Percentiles rank a stretch among this genome's conserved stretches.
Conservation (phyloP, 345 rosid genomes). For the Lagerstroemia speciosa region DNA sequence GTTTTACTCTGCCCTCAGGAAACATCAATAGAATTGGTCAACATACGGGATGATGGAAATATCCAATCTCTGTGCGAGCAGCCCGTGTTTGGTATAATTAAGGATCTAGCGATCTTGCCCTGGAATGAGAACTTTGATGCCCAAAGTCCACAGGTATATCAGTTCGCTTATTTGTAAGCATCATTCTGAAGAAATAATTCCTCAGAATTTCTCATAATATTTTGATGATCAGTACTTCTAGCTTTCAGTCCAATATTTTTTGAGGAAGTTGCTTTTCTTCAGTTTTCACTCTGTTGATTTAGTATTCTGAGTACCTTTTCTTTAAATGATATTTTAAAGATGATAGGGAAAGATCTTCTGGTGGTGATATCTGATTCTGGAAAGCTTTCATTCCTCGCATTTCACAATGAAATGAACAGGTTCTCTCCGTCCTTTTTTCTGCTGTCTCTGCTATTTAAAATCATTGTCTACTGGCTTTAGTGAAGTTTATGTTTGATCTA, state of each 20-base stretch:
- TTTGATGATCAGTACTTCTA: neutral
- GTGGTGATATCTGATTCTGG: conserved; percentile 96
- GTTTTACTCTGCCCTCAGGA: conserved; percentile 41
- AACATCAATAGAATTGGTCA: conserved; percentile 82
- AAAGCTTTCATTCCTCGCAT: conserved; percentile 83
- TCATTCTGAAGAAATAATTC: conserved; percentile 2
- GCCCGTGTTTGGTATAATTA: conserved; percentile 73
- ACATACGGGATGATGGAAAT: conserved; percentile 68
- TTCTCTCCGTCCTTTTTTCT: conserved; percentile 21
- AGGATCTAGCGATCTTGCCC: conserved; percentile 74
- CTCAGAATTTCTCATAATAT: neutral
- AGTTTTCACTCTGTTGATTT: neutral
- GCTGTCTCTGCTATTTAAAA: neutral
- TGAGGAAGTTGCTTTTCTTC: neutral
- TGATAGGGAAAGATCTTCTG: conserved; percentile 69
- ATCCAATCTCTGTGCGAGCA: conserved; percentile 76
- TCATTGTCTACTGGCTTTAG: neutral
- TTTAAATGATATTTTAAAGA: conserved; percentile 30
- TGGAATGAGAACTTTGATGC: conserved; percentile 42
- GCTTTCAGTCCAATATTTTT: neutral
- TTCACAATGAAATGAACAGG: conserved; percentile 98
- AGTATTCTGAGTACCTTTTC: conserved; percentile 7
- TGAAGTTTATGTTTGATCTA: neutral
- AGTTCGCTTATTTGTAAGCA: conserved; percentile 4
- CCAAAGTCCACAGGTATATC: conserved; percentile 41